A percentile compares a stretch with the other conserved stretches of the same genome.
These are phyloP conservation scores for Phlegmacium glaucopus DNA, from an alignment of 768 basidiomycete species.

Conservation along the genomic window DNA sequence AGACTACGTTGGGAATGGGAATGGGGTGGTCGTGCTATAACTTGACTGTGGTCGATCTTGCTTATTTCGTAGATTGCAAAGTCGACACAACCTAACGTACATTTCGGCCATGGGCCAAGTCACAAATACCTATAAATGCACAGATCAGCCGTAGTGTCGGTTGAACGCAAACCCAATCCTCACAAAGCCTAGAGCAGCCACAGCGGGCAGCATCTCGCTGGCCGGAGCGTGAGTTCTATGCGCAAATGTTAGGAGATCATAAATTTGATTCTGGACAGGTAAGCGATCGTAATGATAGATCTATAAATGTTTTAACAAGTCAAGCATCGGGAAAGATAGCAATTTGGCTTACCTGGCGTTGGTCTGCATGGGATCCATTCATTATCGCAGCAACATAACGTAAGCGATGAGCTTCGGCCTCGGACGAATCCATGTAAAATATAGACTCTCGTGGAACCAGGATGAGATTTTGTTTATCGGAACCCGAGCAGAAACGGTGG, in stretches of 20 bases:
- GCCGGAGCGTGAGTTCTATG: slow-evolving; percentile 58
- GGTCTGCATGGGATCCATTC: slow-evolving; percentile 10
- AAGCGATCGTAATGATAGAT: slow-evolving; percentile 52
- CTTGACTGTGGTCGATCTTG: not conserved
- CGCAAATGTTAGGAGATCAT: slow-evolving; percentile 64
- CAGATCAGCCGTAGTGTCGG: not conserved
- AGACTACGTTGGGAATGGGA: not conserved
- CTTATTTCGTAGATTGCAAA: slow-evolving; percentile 29
- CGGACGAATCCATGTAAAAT: slow-evolving; percentile 45
- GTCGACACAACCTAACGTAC: slow-evolving; percentile 59
- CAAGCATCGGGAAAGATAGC: not conserved
- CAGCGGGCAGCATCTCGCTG: slow-evolving; percentile 51
- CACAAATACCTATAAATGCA: slow-evolving; percentile 47
- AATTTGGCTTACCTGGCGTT: slow-evolving; percentile 15
- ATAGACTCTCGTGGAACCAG: slow-evolving; percentile 58
- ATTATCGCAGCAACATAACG: slow-evolving; percentile 17
- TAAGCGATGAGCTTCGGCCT: slow-evolving; percentile 46
- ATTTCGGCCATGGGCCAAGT: slow-evolving; percentile 76
- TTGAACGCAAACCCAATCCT: slow-evolving; percentile 20
- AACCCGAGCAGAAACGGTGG: slow-evolving; percentile 62
- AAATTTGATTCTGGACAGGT: slow-evolving; percentile 65
- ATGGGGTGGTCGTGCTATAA: too few relatives aligned
- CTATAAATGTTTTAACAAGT: slow-evolving; percentile 3
- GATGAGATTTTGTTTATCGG: slow-evolving; percentile 53
- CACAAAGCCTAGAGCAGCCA: slow-evolving; percentile 58